These are phyloP conservation scores for Lachancea fermentati DNA, from an alignment of 805 yeast genomes.

Conservation along the genomic window DNA sequence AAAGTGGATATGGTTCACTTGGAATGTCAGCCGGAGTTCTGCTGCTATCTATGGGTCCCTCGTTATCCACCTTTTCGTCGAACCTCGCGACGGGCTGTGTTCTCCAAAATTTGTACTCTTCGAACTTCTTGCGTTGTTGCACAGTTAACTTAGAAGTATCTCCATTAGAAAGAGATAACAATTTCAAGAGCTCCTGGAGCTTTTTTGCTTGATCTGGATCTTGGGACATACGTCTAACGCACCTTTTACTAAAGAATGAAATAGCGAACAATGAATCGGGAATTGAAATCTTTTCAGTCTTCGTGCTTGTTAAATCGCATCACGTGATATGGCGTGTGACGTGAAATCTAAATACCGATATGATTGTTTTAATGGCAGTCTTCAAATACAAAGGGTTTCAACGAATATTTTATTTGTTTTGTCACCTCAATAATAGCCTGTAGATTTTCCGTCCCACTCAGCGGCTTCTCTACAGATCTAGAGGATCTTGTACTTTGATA, in stretches of 20 bases:
- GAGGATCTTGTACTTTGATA: no score
- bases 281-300: no score
- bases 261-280: no score
- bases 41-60: slow-evolving; percentile 72
- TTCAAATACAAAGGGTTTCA: no score
- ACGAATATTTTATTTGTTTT: no score
- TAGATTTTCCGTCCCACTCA: no score
- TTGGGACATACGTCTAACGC: slow-evolving; percentile 14
- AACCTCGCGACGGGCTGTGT: slow-evolving; percentile 90
- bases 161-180: slow-evolving; percentile 34
- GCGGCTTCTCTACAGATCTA: no score
- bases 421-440: no score
- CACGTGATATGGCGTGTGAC: no score
- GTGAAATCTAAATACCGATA: no score
- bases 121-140: slow-evolving; percentile 64
- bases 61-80: slow-evolving; percentile 57
- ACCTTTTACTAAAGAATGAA: not conserved
- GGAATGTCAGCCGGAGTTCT: slow-evolving; percentile 73
- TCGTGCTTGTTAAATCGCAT: no score
- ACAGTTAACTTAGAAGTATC: slow-evolving; percentile 43
- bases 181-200: slow-evolving; percentile 47
- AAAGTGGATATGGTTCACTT: slow-evolving; percentile 61
- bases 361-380: no score
- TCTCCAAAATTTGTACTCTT: slow-evolving; percentile 93
- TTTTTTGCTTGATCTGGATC: slow-evolving; percentile 20